phyloP scores from a whole-genome alignment of 2,329 filamentous ascomycete species.

The Colletotrichum coccodes region DNA sequence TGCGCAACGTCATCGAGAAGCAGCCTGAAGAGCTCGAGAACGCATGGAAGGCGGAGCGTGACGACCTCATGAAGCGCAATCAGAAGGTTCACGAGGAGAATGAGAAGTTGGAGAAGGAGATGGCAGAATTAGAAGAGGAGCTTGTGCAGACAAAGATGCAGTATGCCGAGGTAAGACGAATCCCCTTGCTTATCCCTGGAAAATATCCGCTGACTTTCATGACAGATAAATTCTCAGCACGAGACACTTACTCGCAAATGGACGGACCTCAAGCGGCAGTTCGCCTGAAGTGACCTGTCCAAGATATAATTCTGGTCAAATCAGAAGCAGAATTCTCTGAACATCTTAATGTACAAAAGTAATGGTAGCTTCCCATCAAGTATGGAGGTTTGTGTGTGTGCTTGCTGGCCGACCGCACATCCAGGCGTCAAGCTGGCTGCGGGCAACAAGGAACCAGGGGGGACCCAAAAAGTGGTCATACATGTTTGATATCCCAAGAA shows the following conservation, averaged over 20 bases:
- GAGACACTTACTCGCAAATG: constrained; percentile 81
- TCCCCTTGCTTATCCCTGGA: not conserved
- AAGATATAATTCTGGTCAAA: constrained; percentile 19
- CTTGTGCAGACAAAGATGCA: constrained; percentile 94
- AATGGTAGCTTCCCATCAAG: constrained; percentile 28
- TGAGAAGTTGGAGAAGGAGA: constrained; percentile 84
- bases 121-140: constrained; percentile 91
- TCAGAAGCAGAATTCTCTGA: constrained; percentile 32
- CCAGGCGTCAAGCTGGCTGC: constrained; percentile 20
- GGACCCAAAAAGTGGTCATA: not conserved
- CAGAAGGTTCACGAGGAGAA: constrained; percentile 96
- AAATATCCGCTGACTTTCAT: not conserved
- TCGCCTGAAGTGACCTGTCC: constrained; percentile 47
- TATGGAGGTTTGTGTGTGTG: constrained; percentile 29
- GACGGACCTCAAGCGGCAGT: constrained; percentile 75
- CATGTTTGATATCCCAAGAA: constrained; percentile 27
- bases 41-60: constrained; percentile 84
- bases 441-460: not conserved
- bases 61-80: constrained; percentile 91
- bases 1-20: constrained; percentile 86
- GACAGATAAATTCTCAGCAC: constrained; percentile 76
- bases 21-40: constrained; percentile 91
- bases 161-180: constrained; percentile 86
- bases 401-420: constrained; percentile 32
- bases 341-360: constrained; percentile 34